Percentiles rank a stretch among this genome's conserved stretches.
These are phyloP conservation scores for Stemphylium lycopersici DNA, from an alignment of 2,329 filamentous ascomycete species.

Conservation along the genomic window DNA sequence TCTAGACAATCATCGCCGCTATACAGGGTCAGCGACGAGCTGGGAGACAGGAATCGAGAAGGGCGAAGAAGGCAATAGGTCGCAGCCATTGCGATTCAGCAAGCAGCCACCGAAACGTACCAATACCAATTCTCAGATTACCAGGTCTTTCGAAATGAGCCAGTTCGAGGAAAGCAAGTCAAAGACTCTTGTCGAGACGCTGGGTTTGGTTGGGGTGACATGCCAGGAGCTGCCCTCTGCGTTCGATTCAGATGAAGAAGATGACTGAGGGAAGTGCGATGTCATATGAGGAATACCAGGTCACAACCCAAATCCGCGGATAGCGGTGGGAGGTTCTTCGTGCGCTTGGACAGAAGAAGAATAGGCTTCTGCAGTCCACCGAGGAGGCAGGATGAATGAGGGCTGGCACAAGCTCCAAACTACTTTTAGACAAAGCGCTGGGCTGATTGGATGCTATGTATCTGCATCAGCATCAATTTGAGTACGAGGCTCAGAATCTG, in stretches of 20 bases:
- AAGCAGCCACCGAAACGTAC: slow-evolving; percentile 21
- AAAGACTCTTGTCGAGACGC: slow-evolving; percentile 7
- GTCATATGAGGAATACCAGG: too few relatives aligned
- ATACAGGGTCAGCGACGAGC: slow-evolving; percentile 9
- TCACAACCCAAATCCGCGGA: too few relatives aligned
- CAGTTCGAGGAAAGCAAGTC: slow-evolving; percentile 6
- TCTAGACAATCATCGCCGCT: slow-evolving; percentile 8
- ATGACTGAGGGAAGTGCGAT: slow-evolving; percentile 2
- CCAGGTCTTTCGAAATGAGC: slow-evolving; percentile 15
- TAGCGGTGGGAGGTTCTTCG: too few relatives aligned
- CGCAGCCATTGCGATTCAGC: slow-evolving; percentile 17
- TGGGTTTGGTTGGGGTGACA: slow-evolving; percentile 12
- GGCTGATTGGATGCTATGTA: too few relatives aligned
- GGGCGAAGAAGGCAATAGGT: slow-evolving; percentile 1
- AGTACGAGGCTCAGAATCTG: too few relatives aligned
- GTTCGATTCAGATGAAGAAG: slow-evolving; percentile 33
- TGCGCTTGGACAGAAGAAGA: too few relatives aligned
- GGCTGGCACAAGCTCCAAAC: too few relatives aligned
- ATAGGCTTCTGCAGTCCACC: too few relatives aligned
- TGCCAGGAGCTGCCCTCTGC: slow-evolving; percentile 29
- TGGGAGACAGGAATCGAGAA: background rate
- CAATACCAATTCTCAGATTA: slow-evolving; percentile 29
- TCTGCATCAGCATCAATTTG: too few relatives aligned
- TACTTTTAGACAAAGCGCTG: too few relatives aligned
- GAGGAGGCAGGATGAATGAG: too few relatives aligned